A percentile compares a stretch with the other conserved stretches of the same genome.
phyloP scores from a whole-genome alignment of 108 stramenopile genomes.

The Epithemia pelagica region DNA sequence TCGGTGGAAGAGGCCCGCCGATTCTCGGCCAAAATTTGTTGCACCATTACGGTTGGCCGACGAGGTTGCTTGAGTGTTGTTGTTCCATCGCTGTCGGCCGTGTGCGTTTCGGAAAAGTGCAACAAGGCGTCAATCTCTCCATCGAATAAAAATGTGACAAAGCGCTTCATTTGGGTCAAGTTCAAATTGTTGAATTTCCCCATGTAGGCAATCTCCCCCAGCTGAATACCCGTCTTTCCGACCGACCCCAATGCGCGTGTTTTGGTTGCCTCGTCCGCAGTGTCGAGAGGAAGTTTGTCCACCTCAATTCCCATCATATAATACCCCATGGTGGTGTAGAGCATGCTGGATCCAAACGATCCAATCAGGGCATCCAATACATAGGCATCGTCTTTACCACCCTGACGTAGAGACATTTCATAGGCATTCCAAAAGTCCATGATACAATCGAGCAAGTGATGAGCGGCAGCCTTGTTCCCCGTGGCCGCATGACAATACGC shows the following conservation, averaged over 20 bases:
- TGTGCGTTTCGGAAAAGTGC: neutral
- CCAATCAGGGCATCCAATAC: neutral
- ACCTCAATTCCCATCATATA: neutral
- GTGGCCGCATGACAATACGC: neutral
- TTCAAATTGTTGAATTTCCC: neutral
- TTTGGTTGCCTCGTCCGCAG: neutral
- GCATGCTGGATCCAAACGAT: neutral
- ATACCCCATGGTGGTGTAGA: neutral
- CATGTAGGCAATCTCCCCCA: neutral
- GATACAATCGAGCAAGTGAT: neutral
- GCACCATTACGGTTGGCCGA: neutral
- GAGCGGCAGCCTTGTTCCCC: neutral
- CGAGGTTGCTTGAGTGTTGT: neutral
- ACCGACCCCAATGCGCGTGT: neutral
- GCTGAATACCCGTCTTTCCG: neutral
- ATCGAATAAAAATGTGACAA: neutral
- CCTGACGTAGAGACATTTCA: neutral
- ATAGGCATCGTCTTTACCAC: neutral
- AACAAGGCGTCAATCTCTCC: neutral
- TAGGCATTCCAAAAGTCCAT: neutral
- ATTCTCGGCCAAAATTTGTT: neutral
- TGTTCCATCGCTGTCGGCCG: too few species aligned
- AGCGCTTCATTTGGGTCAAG: neutral
- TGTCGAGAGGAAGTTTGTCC: neutral
- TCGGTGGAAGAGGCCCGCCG: neutral